These are phyloP conservation scores for Dactylellina cionopaga DNA, from an alignment of 2,329 filamentous ascomycete genomes.

Conservation along the genomic window DNA sequence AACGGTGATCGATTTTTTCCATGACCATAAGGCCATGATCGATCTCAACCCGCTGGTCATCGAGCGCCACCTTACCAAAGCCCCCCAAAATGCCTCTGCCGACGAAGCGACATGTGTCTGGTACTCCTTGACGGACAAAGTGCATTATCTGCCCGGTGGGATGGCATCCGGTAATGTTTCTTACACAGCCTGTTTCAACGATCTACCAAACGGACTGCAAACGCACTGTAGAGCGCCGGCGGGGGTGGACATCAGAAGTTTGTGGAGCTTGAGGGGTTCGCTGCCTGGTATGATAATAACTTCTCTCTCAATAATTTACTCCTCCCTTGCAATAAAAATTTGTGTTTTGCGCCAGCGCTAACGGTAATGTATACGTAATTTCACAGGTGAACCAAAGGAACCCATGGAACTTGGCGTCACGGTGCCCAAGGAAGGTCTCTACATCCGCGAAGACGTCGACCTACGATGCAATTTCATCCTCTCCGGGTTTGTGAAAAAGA, in stretches of 20 bases:
- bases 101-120: slow-evolving; percentile 79
- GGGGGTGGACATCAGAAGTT: slow-evolving; percentile 79
- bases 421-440: slow-evolving; percentile 75
- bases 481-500: slow-evolving; percentile 81
- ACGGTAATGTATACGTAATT: too few relatives aligned
- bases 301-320: not conserved
- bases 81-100: slow-evolving; percentile 72
- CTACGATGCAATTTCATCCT: slow-evolving; percentile 83
- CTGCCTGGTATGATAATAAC: slow-evolving; percentile 62
- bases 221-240: slow-evolving; percentile 86
- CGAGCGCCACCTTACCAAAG: slow-evolving; percentile 73
- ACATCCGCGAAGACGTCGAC: slow-evolving; percentile 85
- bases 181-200: slow-evolving; percentile 83
- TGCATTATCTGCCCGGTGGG: slow-evolving; percentile 77
- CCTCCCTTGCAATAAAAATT: not conserved
- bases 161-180: slow-evolving; percentile 73
- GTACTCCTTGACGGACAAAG: slow-evolving; percentile 82
- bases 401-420: slow-evolving; percentile 73
- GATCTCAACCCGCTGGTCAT: slow-evolving; percentile 85
- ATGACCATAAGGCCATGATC: slow-evolving; percentile 84
- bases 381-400: slow-evolving; percentile 71
- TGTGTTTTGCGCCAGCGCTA: too few relatives aligned
- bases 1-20: slow-evolving; percentile 78
- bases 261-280: slow-evolving; percentile 79
- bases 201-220: slow-evolving; percentile 76